Evolutionary conservation across 2,329 filamentous ascomycete species (phyloP).

Genomic region (Diaporthe ilicicola): DNA sequence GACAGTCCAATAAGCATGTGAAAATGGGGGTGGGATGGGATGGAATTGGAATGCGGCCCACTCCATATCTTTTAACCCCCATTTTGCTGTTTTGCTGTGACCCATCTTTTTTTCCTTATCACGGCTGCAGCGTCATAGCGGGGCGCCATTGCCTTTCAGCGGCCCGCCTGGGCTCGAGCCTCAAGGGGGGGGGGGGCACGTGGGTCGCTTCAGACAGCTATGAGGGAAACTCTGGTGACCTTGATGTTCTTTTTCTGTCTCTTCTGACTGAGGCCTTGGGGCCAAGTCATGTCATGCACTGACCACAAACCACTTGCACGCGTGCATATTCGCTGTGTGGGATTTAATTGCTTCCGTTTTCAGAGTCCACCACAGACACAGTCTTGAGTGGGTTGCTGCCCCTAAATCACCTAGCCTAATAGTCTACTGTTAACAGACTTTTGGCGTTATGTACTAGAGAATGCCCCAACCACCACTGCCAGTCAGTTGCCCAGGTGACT

Average conservation of each 20-base stretch:
- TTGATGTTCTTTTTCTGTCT: background rate
- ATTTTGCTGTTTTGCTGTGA: background rate
- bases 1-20: constrained; percentile 8
- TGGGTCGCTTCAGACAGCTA: constrained; percentile 15
- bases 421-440: background rate
- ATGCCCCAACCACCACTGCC: background rate
- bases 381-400: background rate
- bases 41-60: constrained; percentile 2
- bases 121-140: constrained; percentile 26
- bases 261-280: background rate
- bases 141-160: constrained; percentile 20
- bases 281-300: constrained; percentile 1
- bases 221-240: background rate
- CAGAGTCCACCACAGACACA: background rate
- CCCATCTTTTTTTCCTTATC: constrained; percentile 14
- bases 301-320: constrained; percentile 1
- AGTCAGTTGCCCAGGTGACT: constrained; percentile 13
- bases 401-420: background rate
- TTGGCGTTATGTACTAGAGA: background rate
- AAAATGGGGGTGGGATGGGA: constrained; percentile 24
- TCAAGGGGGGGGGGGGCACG: constrained; percentile 2
- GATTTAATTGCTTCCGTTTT: background rate
- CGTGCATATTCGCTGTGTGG: background rate
- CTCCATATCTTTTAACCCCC: background rate
- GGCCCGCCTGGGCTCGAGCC: constrained; percentile 4